Evolutionary conservation across 2,329 filamentous ascomycete genomes (phyloP).

Genomic region (Xylaria sp.): DNA sequence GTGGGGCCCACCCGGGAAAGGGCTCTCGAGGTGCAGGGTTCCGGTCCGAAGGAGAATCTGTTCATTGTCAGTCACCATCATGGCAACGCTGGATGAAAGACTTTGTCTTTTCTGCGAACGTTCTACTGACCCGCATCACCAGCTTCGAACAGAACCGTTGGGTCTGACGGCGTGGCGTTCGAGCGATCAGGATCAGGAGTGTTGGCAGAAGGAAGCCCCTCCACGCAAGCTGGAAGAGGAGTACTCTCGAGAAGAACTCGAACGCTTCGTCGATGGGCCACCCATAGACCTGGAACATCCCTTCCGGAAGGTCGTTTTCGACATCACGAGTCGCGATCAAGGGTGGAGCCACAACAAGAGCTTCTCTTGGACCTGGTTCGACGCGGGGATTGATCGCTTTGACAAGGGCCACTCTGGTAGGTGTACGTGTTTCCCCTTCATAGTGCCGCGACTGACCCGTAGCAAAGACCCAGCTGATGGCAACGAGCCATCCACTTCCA

Average conservation of each 20-base stretch:
- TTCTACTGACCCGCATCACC: slow-evolving; percentile 2
- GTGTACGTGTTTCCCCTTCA: background rate
- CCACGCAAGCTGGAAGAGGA: slow-evolving; percentile 28
- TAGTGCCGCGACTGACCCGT: slow-evolving; percentile 10
- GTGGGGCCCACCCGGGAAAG: slow-evolving; percentile 17
- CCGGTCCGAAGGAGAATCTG: slow-evolving; percentile 30
- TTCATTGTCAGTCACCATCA: slow-evolving; percentile 36
- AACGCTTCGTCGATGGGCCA: slow-evolving; percentile 37
- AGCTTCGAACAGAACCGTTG: slow-evolving; percentile 40
- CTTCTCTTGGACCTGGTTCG: slow-evolving; percentile 54
- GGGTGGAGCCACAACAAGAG: slow-evolving; percentile 40
- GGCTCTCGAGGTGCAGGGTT: slow-evolving; percentile 19
- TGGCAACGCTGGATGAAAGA: background rate
- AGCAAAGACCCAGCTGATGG: slow-evolving; percentile 9
- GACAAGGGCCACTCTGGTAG: slow-evolving; percentile 34
- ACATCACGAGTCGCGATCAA: slow-evolving; percentile 52
- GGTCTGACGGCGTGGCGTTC: slow-evolving; percentile 34
- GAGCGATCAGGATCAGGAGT: slow-evolving; percentile 19
- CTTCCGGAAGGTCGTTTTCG: slow-evolving; percentile 58
- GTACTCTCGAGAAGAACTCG: slow-evolving; percentile 31
- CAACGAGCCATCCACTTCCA: background rate
- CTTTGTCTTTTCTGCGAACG: background rate
- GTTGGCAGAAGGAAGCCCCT: slow-evolving; percentile 23
- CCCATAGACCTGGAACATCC: slow-evolving; percentile 42
- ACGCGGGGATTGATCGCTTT: slow-evolving; percentile 54